These are phyloP conservation scores for Azolla pinnata DNA, from an alignment of 75 land plant species.

Conservation along the genomic window DNA sequence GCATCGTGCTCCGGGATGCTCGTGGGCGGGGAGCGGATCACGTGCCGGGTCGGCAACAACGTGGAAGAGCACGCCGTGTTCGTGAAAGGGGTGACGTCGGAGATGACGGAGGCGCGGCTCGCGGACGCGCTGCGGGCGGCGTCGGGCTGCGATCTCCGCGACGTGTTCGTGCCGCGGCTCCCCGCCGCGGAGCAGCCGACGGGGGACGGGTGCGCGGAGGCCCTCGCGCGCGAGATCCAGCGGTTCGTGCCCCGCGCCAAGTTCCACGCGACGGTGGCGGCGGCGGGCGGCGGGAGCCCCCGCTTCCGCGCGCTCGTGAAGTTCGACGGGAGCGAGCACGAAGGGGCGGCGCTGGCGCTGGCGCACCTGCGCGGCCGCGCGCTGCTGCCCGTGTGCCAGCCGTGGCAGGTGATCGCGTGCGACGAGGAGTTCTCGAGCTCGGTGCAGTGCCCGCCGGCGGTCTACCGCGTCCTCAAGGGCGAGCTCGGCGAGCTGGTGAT, in stretches of 20 bases:
- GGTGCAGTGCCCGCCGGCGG: conserved; percentile 31
- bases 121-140: conserved; percentile 17
- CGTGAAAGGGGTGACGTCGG: conserved; percentile 33
- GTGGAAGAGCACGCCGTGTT: no score
- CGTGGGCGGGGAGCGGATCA: conserved; percentile 30
- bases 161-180: conserved; percentile 40
- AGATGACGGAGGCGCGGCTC: conserved; percentile 44
- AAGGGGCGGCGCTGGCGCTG: conserved; percentile 68
- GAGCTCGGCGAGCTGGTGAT: conserved; percentile 36
- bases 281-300: conserved; percentile 33
- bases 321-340: conserved; percentile 69
- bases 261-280: conserved; percentile 39
- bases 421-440: conserved; percentile 52
- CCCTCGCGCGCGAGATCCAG: conserved; percentile 41
- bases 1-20: conserved; percentile 22
- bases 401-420: conserved; percentile 70
- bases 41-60: conserved; percentile 10
- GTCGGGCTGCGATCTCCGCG: conserved; percentile 32
- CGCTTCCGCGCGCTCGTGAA: conserved; percentile 39
- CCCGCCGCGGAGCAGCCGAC: conserved; percentile 25
- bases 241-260: conserved; percentile 32
- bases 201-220: conserved; percentile 27
- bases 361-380: conserved; percentile 54
- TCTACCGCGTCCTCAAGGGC: conserved; percentile 41
- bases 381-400: conserved; percentile 37